These are phyloP conservation scores for Cylindrotheca closterium DNA, from an alignment of 108 stramenopile genomes.

Conservation along the genomic window DNA sequence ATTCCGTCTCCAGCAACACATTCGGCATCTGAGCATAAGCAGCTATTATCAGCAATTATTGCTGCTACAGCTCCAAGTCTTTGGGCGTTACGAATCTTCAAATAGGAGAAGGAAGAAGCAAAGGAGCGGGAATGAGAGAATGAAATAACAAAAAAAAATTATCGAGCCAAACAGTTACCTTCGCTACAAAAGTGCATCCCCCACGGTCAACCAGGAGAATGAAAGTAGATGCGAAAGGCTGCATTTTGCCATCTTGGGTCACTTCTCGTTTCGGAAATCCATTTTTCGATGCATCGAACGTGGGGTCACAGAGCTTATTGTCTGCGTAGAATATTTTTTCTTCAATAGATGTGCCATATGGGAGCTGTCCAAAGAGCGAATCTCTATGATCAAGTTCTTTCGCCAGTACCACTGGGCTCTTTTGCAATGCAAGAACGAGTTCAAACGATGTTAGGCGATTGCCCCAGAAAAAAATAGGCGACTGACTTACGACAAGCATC, in stretches of 20 bases:
- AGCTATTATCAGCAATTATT: constrained; percentile 90
- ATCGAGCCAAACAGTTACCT: constrained; percentile 39
- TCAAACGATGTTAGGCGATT: too few relatives aligned
- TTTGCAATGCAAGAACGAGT: too few relatives aligned
- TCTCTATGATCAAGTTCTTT: constrained; percentile 91
- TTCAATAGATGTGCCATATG: constrained; percentile 87
- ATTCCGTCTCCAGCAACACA: background rate
- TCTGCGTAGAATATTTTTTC: constrained; percentile 84
- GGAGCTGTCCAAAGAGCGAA: constrained; percentile 91
- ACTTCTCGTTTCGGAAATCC: constrained; percentile 59
- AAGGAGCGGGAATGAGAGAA: background rate
- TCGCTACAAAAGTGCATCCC: constrained; percentile 89
- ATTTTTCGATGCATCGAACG: constrained; percentile 43
- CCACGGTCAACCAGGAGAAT: constrained; percentile 95
- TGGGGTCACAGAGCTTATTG: constrained; percentile 66
- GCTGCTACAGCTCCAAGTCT: constrained; percentile 87
- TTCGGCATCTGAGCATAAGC: constrained; percentile 63
- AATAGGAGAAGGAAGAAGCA: too few relatives aligned
- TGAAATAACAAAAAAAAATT: background rate
- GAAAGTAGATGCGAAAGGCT: constrained; percentile 73
- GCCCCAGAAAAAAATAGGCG: too few relatives aligned
- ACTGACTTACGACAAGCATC: too few relatives aligned
- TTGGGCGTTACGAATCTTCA: constrained; percentile 82
- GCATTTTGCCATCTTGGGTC: constrained; percentile 40
- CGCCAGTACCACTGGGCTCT: too few relatives aligned